Conservation (phyloP, 2,329 filamentous ascomycete species). For the Periconia digitata region DNA sequence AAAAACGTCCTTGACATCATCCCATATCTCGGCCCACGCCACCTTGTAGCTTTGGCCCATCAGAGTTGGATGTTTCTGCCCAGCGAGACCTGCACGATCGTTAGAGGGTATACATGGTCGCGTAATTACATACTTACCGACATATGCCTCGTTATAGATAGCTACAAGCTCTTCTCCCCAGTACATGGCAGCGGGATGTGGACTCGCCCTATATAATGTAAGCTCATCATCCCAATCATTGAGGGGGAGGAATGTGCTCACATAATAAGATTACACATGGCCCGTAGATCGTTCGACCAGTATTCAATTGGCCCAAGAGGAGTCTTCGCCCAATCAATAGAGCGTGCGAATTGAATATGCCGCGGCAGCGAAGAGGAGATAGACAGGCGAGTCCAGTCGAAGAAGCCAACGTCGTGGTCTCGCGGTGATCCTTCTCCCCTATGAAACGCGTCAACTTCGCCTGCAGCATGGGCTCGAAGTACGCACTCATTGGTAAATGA, state of each 20-base stretch:
- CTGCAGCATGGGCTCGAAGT: conserved; percentile 42
- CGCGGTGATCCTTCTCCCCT: conserved; percentile 25
- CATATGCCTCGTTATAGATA: conserved; percentile 73
- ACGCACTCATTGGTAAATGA: conserved; percentile 46
- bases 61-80: conserved; percentile 72
- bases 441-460: conserved; percentile 44
- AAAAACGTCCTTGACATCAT: conserved; percentile 69
- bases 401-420: conserved; percentile 55
- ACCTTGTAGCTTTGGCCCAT: conserved; percentile 73
- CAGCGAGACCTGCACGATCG: conserved; percentile 57
- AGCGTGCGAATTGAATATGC: conserved; percentile 73
- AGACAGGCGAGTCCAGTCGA: conserved; percentile 80
- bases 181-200: conserved; percentile 69
- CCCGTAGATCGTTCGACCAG: conserved; percentile 71
- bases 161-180: conserved; percentile 72
- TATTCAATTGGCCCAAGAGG: conserved; percentile 72
- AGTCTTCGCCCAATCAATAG: conserved; percentile 72
- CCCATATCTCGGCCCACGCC: conserved; percentile 76
- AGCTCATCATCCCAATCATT: background rate
- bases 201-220: conserved; percentile 33
- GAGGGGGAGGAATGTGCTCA: conserved; percentile 10
- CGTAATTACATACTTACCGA: conserved; percentile 22
- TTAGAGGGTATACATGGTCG: background rate
- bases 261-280: conserved; percentile 83
- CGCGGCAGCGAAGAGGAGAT: conserved; percentile 63